A percentile compares a stretch with the other conserved stretches of the same genome.
Conservation (phyloP, 768 basidiomycete species). For the Austroboletus eburneus region DNA sequence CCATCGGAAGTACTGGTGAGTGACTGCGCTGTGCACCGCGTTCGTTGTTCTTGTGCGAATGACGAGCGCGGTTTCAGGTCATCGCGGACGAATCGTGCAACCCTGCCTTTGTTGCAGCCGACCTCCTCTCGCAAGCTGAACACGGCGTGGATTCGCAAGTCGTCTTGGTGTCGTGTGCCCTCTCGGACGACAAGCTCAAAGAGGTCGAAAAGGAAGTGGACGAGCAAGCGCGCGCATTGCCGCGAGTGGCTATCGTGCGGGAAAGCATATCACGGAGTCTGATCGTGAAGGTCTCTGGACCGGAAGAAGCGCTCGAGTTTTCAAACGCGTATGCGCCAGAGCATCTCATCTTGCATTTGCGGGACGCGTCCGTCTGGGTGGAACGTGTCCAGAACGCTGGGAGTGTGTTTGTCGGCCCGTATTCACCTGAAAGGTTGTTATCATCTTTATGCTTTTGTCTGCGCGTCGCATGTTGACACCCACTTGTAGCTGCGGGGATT, state of each 20-base stretch:
- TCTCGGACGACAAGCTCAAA: slow-evolving; percentile 57
- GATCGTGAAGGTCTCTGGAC: slow-evolving; percentile 66
- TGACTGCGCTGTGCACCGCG: slow-evolving; percentile 39
- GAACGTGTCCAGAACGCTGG: slow-evolving; percentile 83
- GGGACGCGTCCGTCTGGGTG: slow-evolving; percentile 63
- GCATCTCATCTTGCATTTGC: slow-evolving; percentile 89
- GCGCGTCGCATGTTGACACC: slow-evolving; percentile 5
- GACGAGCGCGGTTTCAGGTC: slow-evolving; percentile 54
- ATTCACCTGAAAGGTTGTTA: slow-evolving; percentile 87
- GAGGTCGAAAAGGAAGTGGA: slow-evolving; percentile 85
- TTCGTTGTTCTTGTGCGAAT: slow-evolving; percentile 37
- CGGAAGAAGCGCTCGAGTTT: slow-evolving; percentile 79
- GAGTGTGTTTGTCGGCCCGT: slow-evolving; percentile 93
- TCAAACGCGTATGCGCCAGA: slow-evolving; percentile 99
- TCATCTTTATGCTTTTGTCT: neutral
- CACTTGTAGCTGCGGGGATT: slow-evolving; percentile 83
- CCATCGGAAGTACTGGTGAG: slow-evolving; percentile 93
- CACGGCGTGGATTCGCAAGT: slow-evolving; percentile 99
- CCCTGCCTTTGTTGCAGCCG: slow-evolving; percentile 91
- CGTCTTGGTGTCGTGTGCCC: slow-evolving; percentile 78
- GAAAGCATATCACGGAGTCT: slow-evolving; percentile 88
- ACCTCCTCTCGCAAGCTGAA: slow-evolving; percentile 95
- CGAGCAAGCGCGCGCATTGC: slow-evolving; percentile 76
- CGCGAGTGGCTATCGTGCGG: slow-evolving; percentile 86
- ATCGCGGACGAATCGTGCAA: slow-evolving; percentile 87